Base-by-base conservation (phyloP, 352 stramenopile genomes). In the Globisporangium barbulae region DNA sequence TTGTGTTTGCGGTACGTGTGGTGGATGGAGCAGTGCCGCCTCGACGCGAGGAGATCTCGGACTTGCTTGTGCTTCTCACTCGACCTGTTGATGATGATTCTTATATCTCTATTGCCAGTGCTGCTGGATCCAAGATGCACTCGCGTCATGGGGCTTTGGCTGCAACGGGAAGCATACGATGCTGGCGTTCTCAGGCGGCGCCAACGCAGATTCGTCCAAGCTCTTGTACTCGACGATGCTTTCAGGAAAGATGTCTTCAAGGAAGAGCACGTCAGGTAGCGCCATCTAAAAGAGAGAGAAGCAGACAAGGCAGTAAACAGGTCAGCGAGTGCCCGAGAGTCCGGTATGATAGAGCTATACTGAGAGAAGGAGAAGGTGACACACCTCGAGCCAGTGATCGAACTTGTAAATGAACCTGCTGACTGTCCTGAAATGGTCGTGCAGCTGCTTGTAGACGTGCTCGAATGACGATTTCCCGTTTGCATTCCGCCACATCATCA, bases 131-230 rank as follows among this genome's bases (percentile, higher is more conserved):
- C 84, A 93, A 17, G 64, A 28, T 22, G 71, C 81, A 0, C 21
- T 59, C 2, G 80, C 73, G 31, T 74, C 59, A 54, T 96, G 86
- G 4, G 88, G 87, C 67, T 96, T 96, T 41, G 86, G 86, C 19
- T 76, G 64, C 8, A 96, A 67, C 22, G 88, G 87, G 59, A 96
- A 96, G 67, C 78, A 91, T 62, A 96, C 87, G n/a, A 96, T 57
- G 22, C 71, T 64, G 22, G 76, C 73, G 1, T 67, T 53, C 41
- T 30, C 13, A 9, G 83, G 81, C 12, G 74, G 61, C 7, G 41
- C 28, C 21, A 15, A 17, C 15, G 61, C 58, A 12, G 59, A 31
- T 28, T 65, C 52, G 5, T 79, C 69, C 4, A 85, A 41, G 42
- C 75, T 85, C 35, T 77, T 73, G 67, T 88, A 96, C 47, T 96